Percentiles rank a stretch among this genome's conserved stretches.
Conservation (phyloP, 2,329 filamentous ascomycete genomes). For the Penicillium sclerotiorum region DNA sequence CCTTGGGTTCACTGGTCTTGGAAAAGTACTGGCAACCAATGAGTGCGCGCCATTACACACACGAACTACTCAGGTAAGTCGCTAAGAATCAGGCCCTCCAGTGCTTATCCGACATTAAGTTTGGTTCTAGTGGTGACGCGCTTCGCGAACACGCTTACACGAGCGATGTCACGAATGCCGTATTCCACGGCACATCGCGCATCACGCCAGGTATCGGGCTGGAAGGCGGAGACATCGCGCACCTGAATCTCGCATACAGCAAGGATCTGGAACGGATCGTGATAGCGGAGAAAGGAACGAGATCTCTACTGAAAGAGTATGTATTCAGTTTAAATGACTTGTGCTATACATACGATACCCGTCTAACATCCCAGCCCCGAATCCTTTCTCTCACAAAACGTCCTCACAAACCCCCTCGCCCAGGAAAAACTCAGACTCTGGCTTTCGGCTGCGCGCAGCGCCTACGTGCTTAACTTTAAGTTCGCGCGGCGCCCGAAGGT, state of each 20-base stretch:
- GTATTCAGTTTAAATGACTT: too few species aligned
- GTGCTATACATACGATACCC: too few species aligned
- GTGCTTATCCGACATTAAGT: too few species aligned
- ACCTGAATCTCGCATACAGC: constrained; percentile 24
- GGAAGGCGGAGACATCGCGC: constrained; percentile 25
- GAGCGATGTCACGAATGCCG: constrained; percentile 18
- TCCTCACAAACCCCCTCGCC: constrained; percentile 18
- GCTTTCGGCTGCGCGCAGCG: constrained; percentile 28
- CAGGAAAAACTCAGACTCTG: constrained; percentile 26
- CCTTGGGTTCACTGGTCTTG: constrained; percentile 28
- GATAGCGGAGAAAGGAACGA: constrained; percentile 20
- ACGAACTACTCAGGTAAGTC: constrained; percentile 25
- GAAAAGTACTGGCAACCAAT: constrained; percentile 32
- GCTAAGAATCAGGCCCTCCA: too few species aligned
- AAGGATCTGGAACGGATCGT: constrained; percentile 27
- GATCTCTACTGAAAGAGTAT: constrained; percentile 26
- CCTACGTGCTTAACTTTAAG: constrained; percentile 26
- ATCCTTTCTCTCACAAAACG: constrained; percentile 19
- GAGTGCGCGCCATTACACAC: constrained; percentile 29
- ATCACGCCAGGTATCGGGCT: constrained; percentile 18
- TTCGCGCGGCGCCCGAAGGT: constrained; percentile 30
- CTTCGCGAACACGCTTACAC: constrained; percentile 21
- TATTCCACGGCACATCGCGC: constrained; percentile 23
- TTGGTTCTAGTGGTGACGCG: constrained; percentile 13
- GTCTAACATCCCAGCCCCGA: constrained; percentile 23